A percentile compares a stretch with the other conserved stretches of the same genome.
Conservation (phyloP, 2,329 filamentous ascomycete genomes). For the Colletotrichum viniferum region DNA sequence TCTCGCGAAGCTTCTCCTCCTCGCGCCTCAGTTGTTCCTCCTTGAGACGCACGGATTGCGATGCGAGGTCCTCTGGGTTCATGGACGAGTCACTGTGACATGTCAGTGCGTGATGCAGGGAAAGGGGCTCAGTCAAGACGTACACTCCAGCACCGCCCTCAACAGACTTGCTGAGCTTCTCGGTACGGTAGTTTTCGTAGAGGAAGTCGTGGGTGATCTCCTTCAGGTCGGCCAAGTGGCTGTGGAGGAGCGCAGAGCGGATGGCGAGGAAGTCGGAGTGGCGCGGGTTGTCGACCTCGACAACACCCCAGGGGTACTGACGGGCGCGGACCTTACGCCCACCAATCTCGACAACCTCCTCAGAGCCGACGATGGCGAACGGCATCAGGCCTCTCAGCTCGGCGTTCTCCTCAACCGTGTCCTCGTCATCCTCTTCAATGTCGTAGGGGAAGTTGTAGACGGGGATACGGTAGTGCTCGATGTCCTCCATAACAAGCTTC, state of each 20-base stretch:
- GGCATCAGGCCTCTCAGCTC: conserved; percentile 98
- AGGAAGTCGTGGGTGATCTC: conserved; percentile 99
- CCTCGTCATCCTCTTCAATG: conserved; percentile 98
- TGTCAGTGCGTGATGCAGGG: conserved; percentile 28
- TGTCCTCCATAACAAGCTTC: conserved; percentile 99
- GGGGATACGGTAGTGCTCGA: conserved; percentile 98
- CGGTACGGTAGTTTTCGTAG: conserved; percentile 99
- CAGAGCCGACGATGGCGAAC: conserved; percentile 97
- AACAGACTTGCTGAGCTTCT: conserved; percentile 99
- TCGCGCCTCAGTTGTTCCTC: conserved; percentile 98
- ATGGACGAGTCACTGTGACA: conserved; percentile 77
- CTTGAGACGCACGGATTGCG: conserved; percentile 97
- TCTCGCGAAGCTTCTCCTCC: conserved; percentile 99
- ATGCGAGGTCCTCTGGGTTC: conserved; percentile 96
- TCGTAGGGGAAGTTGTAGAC: conserved; percentile 99
- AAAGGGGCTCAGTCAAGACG: conserved; percentile 44
- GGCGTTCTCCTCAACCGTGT: conserved; percentile 98
- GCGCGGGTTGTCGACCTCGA: conserved; percentile 98
- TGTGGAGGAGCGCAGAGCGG: conserved; percentile 94
- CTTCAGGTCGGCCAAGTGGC: conserved; percentile 97
- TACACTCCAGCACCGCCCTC: conserved; percentile 89
- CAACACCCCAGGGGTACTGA: conserved; percentile 98
- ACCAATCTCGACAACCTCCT: conserved; percentile 93
- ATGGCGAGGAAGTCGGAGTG: conserved; percentile 99
- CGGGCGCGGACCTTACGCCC: conserved; percentile 90